Conservation (phyloP, 2,329 filamentous ascomycete species). For the Ophiostoma sp. region DNA sequence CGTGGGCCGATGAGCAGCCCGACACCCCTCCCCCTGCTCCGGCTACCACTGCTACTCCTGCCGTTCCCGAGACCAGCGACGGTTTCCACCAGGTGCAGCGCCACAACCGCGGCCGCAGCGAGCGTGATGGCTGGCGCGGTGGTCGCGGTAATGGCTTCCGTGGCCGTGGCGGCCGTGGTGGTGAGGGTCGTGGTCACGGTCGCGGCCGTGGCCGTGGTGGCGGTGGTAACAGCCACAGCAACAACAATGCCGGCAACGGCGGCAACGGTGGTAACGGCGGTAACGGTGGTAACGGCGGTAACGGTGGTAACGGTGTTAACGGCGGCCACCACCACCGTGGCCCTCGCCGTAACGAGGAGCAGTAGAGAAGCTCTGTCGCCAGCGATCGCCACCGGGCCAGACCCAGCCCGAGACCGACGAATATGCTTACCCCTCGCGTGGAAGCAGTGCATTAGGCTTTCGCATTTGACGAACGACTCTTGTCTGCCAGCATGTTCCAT, state of each 20-base stretch:
- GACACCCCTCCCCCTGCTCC: conserved; percentile 40
- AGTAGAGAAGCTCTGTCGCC: conserved; percentile 9
- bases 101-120: conserved; percentile 52
- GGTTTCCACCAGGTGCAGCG: conserved; percentile 67
- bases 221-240: conserved; percentile 16
- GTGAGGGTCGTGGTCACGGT: conserved; percentile 19
- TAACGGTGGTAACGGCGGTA: background rate
- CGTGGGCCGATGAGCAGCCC: conserved; percentile 78
- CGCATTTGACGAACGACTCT: too few species aligned
- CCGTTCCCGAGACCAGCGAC: conserved; percentile 47
- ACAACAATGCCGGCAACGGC: conserved; percentile 1
- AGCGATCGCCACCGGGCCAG: background rate
- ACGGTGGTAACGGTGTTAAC: background rate
- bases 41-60: conserved; percentile 24
- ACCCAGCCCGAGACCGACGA: background rate
- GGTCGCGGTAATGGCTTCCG: conserved; percentile 50
- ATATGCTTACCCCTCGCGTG: background rate
- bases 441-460: background rate
- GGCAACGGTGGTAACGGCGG: background rate
- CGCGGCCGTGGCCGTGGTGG: conserved; percentile 18
- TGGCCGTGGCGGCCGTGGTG: conserved; percentile 39
- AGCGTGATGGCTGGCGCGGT: conserved; percentile 45
- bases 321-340: conserved; percentile 4
- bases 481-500: too few species aligned
- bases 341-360: conserved; percentile 10